Evolutionary conservation across 805 yeast species (phyloP).

Genomic region (Pichia californica): DNA sequence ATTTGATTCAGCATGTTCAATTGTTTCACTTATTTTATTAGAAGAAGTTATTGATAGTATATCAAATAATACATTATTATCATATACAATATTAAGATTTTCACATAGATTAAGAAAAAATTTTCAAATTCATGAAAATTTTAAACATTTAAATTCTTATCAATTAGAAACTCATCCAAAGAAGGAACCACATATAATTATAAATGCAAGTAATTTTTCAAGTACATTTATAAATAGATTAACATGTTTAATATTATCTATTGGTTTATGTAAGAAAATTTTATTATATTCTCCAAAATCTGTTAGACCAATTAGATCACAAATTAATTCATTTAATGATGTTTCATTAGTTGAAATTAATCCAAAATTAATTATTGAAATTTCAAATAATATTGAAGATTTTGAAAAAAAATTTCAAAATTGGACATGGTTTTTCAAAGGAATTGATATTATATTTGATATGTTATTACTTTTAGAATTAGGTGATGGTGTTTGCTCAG

Average conservation of each 20-base stretch:
- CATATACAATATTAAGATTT: conserved; percentile 20
- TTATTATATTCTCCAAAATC: conserved; percentile 32
- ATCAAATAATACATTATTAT: conserved; percentile 20
- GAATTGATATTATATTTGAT: conserved; percentile 23
- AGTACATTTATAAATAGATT: conserved; percentile 28
- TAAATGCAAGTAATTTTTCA: conserved; percentile 31
- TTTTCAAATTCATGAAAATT: conserved; percentile 4
- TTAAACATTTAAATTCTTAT: conserved; percentile 7
- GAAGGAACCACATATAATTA: conserved; percentile 18
- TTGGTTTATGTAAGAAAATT: conserved; percentile 28
- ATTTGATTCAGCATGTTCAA: conserved; percentile 26
- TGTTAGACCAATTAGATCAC: conserved; percentile 11
- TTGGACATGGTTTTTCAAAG: conserved; percentile 10
- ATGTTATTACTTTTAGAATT: conserved; percentile 32
- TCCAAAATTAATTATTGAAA: conserved; percentile 5
- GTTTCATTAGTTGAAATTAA: conserved; percentile 13
- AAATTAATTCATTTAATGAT: conserved; percentile 22
- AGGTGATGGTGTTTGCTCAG: conserved; percentile 32
- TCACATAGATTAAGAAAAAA: conserved; percentile 4
- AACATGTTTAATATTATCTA: conserved; percentile 24
- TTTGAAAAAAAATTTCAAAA: conserved; percentile 1
- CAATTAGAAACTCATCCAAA: conserved; percentile 6
- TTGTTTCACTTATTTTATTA: conserved; percentile 25
- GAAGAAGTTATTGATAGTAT: conserved; percentile 33
- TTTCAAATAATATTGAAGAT: background rate